Evolutionary conservation across 352 stramenopile genomes (phyloP), one percentile per base, ranked within the genome.

Genomic region (Pythium diclinum): DNA sequence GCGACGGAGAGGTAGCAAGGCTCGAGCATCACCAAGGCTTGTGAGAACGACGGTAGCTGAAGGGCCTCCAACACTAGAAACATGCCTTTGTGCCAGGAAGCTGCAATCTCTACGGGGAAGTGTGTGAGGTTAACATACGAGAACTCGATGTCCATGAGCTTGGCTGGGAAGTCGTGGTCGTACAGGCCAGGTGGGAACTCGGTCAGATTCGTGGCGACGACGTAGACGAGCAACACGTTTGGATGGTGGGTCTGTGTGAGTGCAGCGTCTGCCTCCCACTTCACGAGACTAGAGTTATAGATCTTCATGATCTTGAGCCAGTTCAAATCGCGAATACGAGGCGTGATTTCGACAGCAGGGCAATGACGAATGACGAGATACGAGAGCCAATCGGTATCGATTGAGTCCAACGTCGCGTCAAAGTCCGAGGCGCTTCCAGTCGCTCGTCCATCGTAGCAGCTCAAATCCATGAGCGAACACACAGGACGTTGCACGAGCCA

Each of bases 401-500:
- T 62, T 0, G 55, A 23, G 5, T 40, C 33, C n/a, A 74, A 19
- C 3, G 68, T 55, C 10, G 6, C 17, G 21, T 71, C 46, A 38
- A 76, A 66, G 16, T 72, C 67, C 1, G 33, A 19, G 3, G 32
- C 59, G 8, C 52, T 63, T 14, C 70, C 66, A 3, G 40, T 52
- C 1, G 8, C 11, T 13, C 38, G n/a, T 8, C 61, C 57, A 48
- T 70, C 52, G 13, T 25, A n/a, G 56, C 70, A 73, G 11, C 59
- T 72, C 30, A 74, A 67, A 40, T 74, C 70, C 38, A 74, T 60
- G 21, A 74, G 23, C 7, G 66, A 73, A 42, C 70, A 76, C 30
- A 59, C 61, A 4, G 70, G 58, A 16, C 44, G 51, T 1, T 19
- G 33, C 2, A 38, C 62, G 44, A 74, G 60, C 71, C 71, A 77